Evolutionary conservation across 139 green algal genomes (phyloP).

Genomic region (Eudorina sp.): DNA sequence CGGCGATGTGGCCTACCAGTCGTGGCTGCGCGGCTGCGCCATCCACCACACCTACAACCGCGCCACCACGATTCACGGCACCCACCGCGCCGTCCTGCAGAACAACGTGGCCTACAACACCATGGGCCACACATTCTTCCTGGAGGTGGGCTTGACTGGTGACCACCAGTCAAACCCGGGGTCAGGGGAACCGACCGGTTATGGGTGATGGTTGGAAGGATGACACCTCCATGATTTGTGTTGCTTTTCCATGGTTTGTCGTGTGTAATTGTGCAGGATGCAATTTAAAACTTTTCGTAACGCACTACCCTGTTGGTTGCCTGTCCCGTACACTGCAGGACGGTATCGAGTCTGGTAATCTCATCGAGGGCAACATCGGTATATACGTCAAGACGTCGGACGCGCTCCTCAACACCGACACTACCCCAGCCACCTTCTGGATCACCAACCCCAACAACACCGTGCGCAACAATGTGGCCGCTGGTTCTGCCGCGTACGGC

Average conservation of each 20-base stretch:
- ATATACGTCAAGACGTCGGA: conserved; percentile 68
- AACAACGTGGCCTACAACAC: conserved; percentile 77
- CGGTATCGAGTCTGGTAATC: conserved; percentile 55
- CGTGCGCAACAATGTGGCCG: conserved; percentile 46
- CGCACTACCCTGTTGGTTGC: no score
- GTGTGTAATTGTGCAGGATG: no score
- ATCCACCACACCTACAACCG: conserved; percentile 79
- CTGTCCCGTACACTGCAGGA: conserved; percentile 34
- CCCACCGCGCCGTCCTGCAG: conserved; percentile 51
- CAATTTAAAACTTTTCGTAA: no score
- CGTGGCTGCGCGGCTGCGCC: conserved; percentile 65
- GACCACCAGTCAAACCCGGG: no score
- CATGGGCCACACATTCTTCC: conserved; percentile 79
- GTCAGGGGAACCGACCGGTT: no score
- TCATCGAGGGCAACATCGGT: conserved; percentile 76
- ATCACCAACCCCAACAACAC: conserved; percentile 88
- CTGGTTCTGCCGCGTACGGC: conserved; percentile 57
- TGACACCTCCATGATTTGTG: no score
- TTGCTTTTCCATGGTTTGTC: no score
- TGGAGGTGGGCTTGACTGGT: conserved; percentile 50
- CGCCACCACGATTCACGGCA: conserved; percentile 78
- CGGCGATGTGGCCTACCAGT: conserved; percentile 54
- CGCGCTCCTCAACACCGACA: conserved; percentile 81
- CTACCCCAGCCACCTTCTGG: conserved; percentile 85
- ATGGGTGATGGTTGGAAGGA: no score